phyloP scores from a whole-genome alignment of 2,329 filamentous ascomycete genomes.

The Raffaelea arxii region DNA sequence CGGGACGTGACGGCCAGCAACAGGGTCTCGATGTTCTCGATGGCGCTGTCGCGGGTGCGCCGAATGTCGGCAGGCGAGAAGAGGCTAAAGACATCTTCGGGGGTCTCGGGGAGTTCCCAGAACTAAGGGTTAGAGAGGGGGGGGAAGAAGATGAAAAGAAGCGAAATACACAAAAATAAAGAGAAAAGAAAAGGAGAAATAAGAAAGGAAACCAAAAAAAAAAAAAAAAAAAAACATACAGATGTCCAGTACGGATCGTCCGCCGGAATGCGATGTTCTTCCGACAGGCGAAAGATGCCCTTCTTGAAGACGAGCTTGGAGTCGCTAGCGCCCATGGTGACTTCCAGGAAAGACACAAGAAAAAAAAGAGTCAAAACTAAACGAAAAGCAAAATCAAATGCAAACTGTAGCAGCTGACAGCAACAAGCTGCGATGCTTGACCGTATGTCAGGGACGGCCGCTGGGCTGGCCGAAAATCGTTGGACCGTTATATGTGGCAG shows the following conservation, averaged over 20 bases:
- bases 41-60: slow-evolving; percentile 71
- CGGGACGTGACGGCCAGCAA: slow-evolving; percentile 76
- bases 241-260: slow-evolving; percentile 91
- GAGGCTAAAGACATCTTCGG: slow-evolving; percentile 93
- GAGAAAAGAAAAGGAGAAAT: neutral
- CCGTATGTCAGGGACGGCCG: too few relatives aligned
- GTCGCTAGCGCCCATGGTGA: slow-evolving; percentile 86
- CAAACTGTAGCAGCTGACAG: too few relatives aligned
- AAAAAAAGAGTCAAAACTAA: too few relatives aligned
- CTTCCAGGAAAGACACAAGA: neutral
- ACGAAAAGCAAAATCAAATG: too few relatives aligned
- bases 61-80: slow-evolving; percentile 86
- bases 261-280: slow-evolving; percentile 76
- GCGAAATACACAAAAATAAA: neutral
- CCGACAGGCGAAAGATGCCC: slow-evolving; percentile 93
- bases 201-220: neutral
- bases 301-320: slow-evolving; percentile 99
- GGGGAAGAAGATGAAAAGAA: neutral
- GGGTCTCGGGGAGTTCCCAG: slow-evolving; percentile 92
- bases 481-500: too few relatives aligned
- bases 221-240: slow-evolving; percentile 46
- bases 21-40: slow-evolving; percentile 84
- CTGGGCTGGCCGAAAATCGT: too few relatives aligned
- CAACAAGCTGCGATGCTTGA: too few relatives aligned
- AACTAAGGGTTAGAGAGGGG: slow-evolving; percentile 47